Conservation (phyloP, 805 yeast species). For the Yarrowia sp. region DNA sequence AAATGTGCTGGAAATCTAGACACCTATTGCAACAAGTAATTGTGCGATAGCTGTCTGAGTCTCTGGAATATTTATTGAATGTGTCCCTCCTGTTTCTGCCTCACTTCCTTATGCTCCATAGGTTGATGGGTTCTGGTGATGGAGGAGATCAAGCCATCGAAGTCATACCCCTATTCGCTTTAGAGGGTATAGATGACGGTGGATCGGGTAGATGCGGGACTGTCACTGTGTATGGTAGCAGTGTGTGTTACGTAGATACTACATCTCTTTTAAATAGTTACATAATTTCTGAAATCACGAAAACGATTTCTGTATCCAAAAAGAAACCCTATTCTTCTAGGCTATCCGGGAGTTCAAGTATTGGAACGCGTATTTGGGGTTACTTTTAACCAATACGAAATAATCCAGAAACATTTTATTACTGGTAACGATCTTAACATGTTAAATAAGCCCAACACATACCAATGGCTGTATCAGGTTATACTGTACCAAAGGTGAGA, state of each 20-base stretch:
- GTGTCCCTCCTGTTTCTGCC: slow-evolving; percentile 39
- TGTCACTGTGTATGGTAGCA: slow-evolving; percentile 27
- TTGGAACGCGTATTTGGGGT: no score
- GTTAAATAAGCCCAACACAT: no score
- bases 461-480: no score
- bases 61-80: background rate
- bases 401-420: no score
- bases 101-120: slow-evolving; percentile 34
- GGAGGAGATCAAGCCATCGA: slow-evolving; percentile 37
- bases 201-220: slow-evolving; percentile 29
- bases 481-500: no score
- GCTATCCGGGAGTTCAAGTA: no score
- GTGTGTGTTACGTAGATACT: slow-evolving; percentile 26
- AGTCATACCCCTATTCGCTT: slow-evolving; percentile 14
- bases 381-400: no score
- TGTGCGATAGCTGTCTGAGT: background rate
- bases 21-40: background rate
- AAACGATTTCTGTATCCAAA: no score
- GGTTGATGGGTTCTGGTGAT: slow-evolving; percentile 38
- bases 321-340: no score
- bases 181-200: slow-evolving; percentile 32
- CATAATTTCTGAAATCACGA: background rate
- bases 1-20: background rate
- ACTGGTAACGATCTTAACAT: no score
- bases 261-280: background rate